These are phyloP conservation scores for Casuarina cunninghamiana DNA, from an alignment of 306 rosid genomes.

Conservation along the genomic window DNA sequence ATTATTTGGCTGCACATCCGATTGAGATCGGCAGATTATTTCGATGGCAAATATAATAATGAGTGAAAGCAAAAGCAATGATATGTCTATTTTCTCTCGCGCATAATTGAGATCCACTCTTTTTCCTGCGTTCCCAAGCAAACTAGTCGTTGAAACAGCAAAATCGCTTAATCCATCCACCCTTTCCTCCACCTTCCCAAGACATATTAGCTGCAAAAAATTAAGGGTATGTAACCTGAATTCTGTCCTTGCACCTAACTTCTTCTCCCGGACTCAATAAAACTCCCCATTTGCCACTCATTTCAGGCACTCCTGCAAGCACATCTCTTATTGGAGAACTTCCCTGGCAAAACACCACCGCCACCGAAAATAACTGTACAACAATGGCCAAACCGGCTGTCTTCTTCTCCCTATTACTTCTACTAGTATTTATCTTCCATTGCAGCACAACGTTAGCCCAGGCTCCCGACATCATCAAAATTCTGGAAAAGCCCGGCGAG, in stretches of 20 bases:
- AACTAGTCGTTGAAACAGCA: constrained; percentile 17
- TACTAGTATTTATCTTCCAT: constrained; percentile 11
- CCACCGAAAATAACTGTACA: background rate
- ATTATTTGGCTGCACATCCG: background rate
- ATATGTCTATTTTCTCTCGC: background rate
- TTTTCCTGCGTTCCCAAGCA: constrained; percentile 32
- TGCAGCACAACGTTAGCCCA: constrained; percentile 1
- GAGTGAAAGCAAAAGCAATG: constrained; percentile 22
- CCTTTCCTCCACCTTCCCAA: constrained; percentile 30
- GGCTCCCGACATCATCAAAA: constrained; percentile 37
- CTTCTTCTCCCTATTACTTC: constrained; percentile 3
- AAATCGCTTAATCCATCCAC: constrained; percentile 31
- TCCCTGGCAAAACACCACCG: background rate
- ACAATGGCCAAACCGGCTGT: constrained; percentile 24
- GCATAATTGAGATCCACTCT: background rate
- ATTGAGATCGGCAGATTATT: background rate
- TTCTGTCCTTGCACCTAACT: constrained; percentile 26
- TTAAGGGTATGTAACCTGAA: constrained; percentile 24
- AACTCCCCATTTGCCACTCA: constrained; percentile 12
- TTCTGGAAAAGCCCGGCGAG: constrained; percentile 44
- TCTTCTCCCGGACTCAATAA: constrained; percentile 30
- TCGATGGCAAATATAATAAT: too few species aligned
- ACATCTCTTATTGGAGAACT: background rate
- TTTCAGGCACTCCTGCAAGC: constrained; percentile 29
- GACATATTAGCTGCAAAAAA: constrained; percentile 24